Evolutionary conservation across 2,329 filamentous ascomycete genomes (phyloP), one percentile per base, ranked within the genome.

Genomic region (Anthostomella pinea): DNA sequence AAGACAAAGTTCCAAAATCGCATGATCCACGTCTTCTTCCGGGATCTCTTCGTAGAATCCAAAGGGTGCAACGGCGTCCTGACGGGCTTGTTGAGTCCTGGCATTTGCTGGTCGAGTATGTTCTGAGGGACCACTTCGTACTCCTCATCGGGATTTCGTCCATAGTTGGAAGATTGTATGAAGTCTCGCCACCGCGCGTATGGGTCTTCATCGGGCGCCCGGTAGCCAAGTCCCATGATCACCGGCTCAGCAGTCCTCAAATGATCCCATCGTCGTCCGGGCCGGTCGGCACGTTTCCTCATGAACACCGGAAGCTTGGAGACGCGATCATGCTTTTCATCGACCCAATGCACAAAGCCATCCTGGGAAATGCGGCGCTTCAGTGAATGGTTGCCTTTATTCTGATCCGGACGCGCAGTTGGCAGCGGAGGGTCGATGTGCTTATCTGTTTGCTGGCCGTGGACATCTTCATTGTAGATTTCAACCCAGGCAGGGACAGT

Each of bases 1-100:
- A 95, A 71, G 18, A 94, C 70, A 23, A 79, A 75, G 35, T 76
- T 73, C 71, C 85, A 84, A 33, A 84, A 63, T 37, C 80, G 75
- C 56, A 79, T 77, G 43, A 64, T 49, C 37, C 53, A 57, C 23
- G 53, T 58, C 38, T 57, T 58, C 45, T 64, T 63, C 37, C 59
- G 54, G 3, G 57, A 55, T 38, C 56, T 46, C 32, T 58, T 51
- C 40, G 53, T 52, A 15, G 60, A 56, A 51, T 65, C 63, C 24
- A 64, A 53, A 7, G 62, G 54, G 38, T 65, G 62, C 46, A 65
- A 57, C 35, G 65, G 62, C 44, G 59, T 58, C 28, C 59, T 52
- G 11, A 64, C 62, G 10, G 64, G 56, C 45, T 66, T 56, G 32
- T 68, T 52, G 30, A 67, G 60, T 20, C 64, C 62, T 11, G 57